phyloP scores from a whole-genome alignment of 164 flowering plant species.

The Vitis riparia region DNA sequence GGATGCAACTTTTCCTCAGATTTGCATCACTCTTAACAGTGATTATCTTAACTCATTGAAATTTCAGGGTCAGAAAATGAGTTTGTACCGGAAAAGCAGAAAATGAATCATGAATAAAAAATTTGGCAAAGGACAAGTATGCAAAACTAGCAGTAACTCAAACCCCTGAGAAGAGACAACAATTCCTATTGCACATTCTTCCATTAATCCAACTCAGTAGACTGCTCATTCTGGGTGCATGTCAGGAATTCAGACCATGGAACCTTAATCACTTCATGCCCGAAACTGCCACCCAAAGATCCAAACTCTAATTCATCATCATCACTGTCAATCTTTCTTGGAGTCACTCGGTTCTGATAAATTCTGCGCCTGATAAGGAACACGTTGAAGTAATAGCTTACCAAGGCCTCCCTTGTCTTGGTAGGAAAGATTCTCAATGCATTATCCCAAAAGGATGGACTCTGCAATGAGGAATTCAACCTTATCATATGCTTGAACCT shows the following conservation, averaged over 20 bases:
- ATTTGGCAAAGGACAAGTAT: neutral
- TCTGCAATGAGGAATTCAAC: conserved; percentile 8
- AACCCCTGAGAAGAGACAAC: neutral
- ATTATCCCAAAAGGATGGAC: conserved; percentile 18
- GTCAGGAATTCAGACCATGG: conserved; percentile 12
- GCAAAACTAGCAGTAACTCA: neutral
- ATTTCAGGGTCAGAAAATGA: neutral
- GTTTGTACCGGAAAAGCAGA: neutral
- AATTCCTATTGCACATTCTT: neutral
- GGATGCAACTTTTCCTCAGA: neutral
- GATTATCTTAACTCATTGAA: neutral
- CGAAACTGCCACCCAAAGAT: conserved; percentile 23
- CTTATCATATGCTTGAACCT: conserved; percentile 32
- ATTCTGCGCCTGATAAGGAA: conserved; percentile 31
- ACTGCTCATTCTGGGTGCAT: conserved; percentile 37
- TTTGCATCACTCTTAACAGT: neutral
- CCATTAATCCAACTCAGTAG: conserved; percentile 24
- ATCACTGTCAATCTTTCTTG: conserved; percentile 37
- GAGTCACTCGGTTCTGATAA: conserved; percentile 45
- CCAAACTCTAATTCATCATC: conserved; percentile 43
- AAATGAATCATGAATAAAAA: neutral
- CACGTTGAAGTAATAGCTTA: conserved; percentile 47
- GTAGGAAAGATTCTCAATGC: conserved; percentile 19
- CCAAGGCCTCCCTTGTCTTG: conserved; percentile 26
- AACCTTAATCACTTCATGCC: conserved; percentile 24